phyloP scores from a whole-genome alignment of 2,329 filamentous ascomycete species.

The Beauveria sp. region DNA sequence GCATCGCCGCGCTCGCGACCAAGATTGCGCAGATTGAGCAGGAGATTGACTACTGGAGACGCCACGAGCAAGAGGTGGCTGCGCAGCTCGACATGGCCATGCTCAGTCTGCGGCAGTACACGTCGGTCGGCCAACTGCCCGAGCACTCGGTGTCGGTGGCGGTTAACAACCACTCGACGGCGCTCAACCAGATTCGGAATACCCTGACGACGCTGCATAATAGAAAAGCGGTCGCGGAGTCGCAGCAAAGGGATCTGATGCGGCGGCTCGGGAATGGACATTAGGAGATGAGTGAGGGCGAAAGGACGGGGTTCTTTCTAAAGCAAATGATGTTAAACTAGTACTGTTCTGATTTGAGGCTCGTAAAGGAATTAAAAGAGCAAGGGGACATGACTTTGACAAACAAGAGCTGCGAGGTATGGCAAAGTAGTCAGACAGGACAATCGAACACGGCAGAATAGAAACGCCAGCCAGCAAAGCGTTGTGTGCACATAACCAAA shows the following conservation, averaged over 20 bases:
- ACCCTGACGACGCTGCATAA: neutral
- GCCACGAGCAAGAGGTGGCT: neutral
- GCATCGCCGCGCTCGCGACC: neutral
- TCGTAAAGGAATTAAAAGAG: no score
- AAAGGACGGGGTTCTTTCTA: no score
- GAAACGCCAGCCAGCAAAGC: no score
- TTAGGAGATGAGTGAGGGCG: neutral
- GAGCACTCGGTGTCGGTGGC: neutral
- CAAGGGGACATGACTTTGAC: no score
- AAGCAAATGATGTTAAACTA: no score
- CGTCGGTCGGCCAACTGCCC: neutral
- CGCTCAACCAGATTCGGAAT: neutral
- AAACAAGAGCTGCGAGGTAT: no score
- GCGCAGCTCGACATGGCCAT: neutral
- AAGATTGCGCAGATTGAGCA: neutral
- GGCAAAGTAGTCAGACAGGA: no score
- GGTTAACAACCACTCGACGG: slow-evolving; percentile 1
- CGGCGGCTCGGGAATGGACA: neutral
- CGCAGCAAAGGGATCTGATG: neutral
- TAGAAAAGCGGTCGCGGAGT: neutral
- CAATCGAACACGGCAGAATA: no score
- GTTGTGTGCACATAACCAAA: no score
- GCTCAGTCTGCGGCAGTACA: neutral
- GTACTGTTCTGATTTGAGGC: no score
- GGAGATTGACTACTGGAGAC: neutral